Base-by-base conservation (phyloP, 2,329 filamentous ascomycete species). In the Hypoxylon sp. region DNA sequence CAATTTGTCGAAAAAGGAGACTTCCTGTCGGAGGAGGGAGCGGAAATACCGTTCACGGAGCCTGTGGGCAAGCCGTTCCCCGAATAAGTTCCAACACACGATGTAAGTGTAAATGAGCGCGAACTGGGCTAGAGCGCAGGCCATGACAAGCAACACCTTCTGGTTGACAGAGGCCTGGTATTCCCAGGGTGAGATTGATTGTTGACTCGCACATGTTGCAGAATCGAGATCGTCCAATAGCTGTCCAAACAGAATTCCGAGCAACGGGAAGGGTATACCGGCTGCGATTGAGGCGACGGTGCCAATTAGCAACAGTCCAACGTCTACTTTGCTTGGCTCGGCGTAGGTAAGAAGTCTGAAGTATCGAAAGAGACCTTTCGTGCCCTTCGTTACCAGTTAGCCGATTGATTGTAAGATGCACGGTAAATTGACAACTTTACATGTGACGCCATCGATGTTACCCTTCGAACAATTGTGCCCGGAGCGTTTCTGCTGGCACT, bases 171-270 rank as follows among this genome's bases (percentile, higher is more conserved):
- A 74, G 13, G 70, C 68, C 65, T 84, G 78, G 47, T 82, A 79
- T 19, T 75, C 69, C n/a, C 70, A 71, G 4, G 75, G 71, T 11
- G 76, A 68, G 48, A 59, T 58, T 13, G 73, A 64, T 9, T 75
- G 66, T 42, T 79, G 75, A 51, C 76, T 71, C 5, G 79, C 79
- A 75, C 87, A 90, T n/a, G 86, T 85, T 19, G 86, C 85, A 11
- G 80, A 78, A 74, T 90, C 90, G 74, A 91, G 82, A 66, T 87
- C 82, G 74, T 91, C 87, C 68, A 91, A 82, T 5, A 91, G 84
- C 77, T 90, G 81, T 61, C 89, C 88, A 72, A 91, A 91, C 59
- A 91, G 81, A 66, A 91, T 87, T 58, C 86, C 88, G 74, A 91
- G 86, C 19, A 91, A 80, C 13, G 89, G 89, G 63, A 90, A 89